A percentile compares a stretch with the other conserved stretches of the same genome.
phyloP scores from a whole-genome alignment of 2,329 filamentous ascomycete genomes.

The Pezicula rhizophila region DNA sequence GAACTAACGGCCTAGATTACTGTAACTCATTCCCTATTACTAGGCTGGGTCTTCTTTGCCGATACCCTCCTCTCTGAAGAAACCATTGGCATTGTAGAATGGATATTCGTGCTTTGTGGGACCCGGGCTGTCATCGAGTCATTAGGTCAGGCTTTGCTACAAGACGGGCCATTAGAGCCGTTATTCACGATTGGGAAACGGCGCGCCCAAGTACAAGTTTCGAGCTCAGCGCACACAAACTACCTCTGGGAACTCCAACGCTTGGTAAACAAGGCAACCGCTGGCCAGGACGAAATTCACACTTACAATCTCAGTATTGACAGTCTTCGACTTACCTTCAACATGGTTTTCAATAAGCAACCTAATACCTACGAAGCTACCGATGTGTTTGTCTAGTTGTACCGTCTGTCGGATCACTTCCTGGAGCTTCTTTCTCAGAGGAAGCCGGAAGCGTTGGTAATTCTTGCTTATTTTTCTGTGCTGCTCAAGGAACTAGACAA shows the following conservation, averaged over 20 bases:
- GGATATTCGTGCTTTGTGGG: constrained; percentile 29
- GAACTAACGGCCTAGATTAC: no score
- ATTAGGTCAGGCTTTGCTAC: constrained; percentile 14
- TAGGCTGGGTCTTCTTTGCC: no score
- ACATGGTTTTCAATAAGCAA: constrained; percentile 13
- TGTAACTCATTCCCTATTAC: no score
- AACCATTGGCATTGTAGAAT: constrained; percentile 25
- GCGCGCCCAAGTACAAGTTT: neutral
- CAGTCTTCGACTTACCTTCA: constrained; percentile 26
- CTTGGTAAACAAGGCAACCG: constrained; percentile 13
- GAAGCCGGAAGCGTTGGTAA: constrained; percentile 27
- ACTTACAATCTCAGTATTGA: constrained; percentile 26
- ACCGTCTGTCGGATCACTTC: no score
- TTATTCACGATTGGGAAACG: constrained; percentile 18
- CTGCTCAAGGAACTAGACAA: constrained; percentile 25
- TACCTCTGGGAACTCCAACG: constrained; percentile 16
- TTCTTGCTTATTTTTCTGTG: constrained; percentile 27
- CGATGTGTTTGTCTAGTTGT: no score
- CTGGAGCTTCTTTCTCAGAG: constrained; percentile 27
- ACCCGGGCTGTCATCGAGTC: constrained; percentile 27
- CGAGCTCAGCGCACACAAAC: constrained; percentile 2
- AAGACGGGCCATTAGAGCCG: constrained; percentile 10
- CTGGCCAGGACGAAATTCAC: constrained; percentile 9
- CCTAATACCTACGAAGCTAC: constrained; percentile 14
- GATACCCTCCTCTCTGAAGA: constrained; percentile 28